Evolutionary conservation across 352 stramenopile genomes (phyloP).

Genomic region (Phytopythium kandeliae): DNA sequence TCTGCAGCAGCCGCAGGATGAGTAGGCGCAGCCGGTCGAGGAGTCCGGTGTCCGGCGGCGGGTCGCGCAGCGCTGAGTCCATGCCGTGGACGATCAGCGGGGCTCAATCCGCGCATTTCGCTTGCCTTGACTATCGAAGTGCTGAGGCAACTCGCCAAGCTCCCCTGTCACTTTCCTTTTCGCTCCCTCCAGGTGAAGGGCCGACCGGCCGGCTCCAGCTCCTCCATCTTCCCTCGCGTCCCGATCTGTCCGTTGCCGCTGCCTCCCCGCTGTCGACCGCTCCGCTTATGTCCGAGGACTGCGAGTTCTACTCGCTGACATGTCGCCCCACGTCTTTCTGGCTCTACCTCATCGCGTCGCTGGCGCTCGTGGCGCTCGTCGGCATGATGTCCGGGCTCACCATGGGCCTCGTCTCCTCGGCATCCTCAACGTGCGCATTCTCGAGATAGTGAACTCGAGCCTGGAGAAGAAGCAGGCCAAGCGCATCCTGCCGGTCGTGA

Average conservation of each 20-base stretch:
- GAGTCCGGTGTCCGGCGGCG: too few relatives aligned
- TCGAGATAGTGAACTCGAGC: conserved; percentile 64
- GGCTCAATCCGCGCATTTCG: not conserved
- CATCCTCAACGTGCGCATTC: conserved; percentile 77
- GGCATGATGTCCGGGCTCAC: conserved; percentile 75
- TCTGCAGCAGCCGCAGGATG: too few relatives aligned
- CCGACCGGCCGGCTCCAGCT: too few relatives aligned
- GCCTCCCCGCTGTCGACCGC: conserved; percentile 5
- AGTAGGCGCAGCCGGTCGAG: too few relatives aligned
- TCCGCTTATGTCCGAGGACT: conserved; percentile 27
- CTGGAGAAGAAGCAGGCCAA: conserved; percentile 70
- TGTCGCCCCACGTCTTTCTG: conserved; percentile 65
- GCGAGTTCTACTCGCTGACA: conserved; percentile 57
- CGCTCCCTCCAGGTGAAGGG: not conserved
- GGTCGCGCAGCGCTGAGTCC: not conserved
- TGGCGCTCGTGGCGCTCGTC: conserved; percentile 44
- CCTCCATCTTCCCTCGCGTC: not conserved
- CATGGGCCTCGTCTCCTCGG: conserved; percentile 72
- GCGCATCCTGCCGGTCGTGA: conserved; percentile 84
- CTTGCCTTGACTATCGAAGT: not conserved
- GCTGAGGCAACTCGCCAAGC: not conserved
- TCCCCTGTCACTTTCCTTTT: not conserved
- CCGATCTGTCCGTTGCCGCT: not conserved
- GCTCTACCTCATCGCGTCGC: conserved; percentile 36
- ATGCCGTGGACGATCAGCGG: not conserved